These are phyloP conservation scores for Ascochyta pisi DNA, from an alignment of 2,329 filamentous ascomycete genomes.

Conservation along the genomic window DNA sequence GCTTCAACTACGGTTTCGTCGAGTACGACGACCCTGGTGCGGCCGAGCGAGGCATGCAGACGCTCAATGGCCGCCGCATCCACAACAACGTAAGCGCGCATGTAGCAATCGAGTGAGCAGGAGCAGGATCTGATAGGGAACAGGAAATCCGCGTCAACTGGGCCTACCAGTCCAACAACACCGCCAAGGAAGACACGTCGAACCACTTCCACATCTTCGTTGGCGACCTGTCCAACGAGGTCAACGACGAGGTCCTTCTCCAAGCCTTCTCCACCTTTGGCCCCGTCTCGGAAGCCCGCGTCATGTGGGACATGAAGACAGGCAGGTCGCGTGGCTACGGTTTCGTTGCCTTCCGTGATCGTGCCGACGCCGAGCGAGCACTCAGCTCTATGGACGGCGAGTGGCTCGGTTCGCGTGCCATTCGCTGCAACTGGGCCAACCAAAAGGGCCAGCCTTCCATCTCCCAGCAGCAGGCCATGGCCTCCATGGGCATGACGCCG, in stretches of 20 bases:
- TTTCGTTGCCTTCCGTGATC: conserved; percentile 96
- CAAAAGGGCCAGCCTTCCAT: conserved; percentile 99
- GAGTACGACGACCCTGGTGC: conserved; percentile 98
- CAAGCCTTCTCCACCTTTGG: conserved; percentile 97
- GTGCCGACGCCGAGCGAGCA: conserved; percentile 91
- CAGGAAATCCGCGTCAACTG: conserved; percentile 99
- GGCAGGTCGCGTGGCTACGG: conserved; percentile 96
- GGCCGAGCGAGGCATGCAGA: conserved; percentile 96
- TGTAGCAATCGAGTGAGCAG: conserved; percentile 14
- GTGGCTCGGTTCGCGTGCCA: conserved; percentile 97
- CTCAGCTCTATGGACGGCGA: conserved; percentile 98
- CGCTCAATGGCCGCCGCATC: conserved; percentile 91
- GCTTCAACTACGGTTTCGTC: conserved; percentile 98
- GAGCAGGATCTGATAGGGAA: conserved; percentile 30
- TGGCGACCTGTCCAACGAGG: conserved; percentile 95
- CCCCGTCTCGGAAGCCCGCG: conserved; percentile 92
- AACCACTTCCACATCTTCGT: conserved; percentile 99
- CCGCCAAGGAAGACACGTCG: conserved; percentile 95
- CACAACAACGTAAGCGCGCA: conserved; percentile 81
- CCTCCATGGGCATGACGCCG: conserved; percentile 96
- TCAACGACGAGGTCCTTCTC: conserved; percentile 92
- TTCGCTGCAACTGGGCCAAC: conserved; percentile 99
- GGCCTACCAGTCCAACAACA: conserved; percentile 96
- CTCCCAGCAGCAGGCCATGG: conserved; percentile 96
- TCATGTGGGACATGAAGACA: conserved; percentile 99